A percentile compares a stretch with the other conserved stretches of the same genome.
Conservation (phyloP, 2,329 filamentous ascomycete species). For the Epichloe glyceriae region DNA sequence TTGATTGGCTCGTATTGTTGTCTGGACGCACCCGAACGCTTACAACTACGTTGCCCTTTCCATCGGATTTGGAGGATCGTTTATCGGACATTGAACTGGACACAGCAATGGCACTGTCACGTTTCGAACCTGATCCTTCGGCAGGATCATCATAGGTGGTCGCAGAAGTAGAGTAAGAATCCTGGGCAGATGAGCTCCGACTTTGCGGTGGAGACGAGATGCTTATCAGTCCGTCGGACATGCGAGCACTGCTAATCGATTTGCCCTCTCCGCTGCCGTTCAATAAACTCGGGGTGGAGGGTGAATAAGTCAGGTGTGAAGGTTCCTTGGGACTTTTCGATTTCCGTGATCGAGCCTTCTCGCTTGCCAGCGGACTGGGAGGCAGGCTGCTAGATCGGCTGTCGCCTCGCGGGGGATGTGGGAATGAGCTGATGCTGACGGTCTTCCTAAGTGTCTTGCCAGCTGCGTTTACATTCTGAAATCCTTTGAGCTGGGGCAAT, state of each 20-base stretch:
- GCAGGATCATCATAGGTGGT: slow-evolving; percentile 75
- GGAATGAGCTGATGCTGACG: slow-evolving; percentile 88
- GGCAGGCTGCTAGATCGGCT: slow-evolving; percentile 47
- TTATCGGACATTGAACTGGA: slow-evolving; percentile 26
- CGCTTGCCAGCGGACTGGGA: slow-evolving; percentile 44
- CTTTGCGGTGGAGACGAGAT: slow-evolving; percentile 76
- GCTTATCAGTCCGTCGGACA: slow-evolving; percentile 63
- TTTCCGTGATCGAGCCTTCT: slow-evolving; percentile 37
- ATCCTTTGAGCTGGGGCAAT: slow-evolving; percentile 42
- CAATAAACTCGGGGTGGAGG: slow-evolving; percentile 56
- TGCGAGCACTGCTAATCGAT: slow-evolving; percentile 52
- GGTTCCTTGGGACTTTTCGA: slow-evolving; percentile 43
- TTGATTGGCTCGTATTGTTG: slow-evolving; percentile 45
- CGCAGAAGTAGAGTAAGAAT: slow-evolving; percentile 80
- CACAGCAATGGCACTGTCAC: slow-evolving; percentile 15
- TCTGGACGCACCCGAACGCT: slow-evolving; percentile 91
- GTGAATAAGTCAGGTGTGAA: slow-evolving; percentile 33
- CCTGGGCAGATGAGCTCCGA: slow-evolving; percentile 81
- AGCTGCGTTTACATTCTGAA: slow-evolving; percentile 41
- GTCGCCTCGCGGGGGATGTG: slow-evolving; percentile 67
- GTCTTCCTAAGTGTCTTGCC: slow-evolving; percentile 70
- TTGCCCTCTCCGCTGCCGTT: slow-evolving; percentile 70
- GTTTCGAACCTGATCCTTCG: slow-evolving; percentile 33
- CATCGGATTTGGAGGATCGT: slow-evolving; percentile 47
- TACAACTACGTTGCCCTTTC: slow-evolving; percentile 89